These are phyloP conservation scores for Discostella stelligeroides DNA, from an alignment of 108 stramenopile genomes.

Conservation along the genomic window DNA sequence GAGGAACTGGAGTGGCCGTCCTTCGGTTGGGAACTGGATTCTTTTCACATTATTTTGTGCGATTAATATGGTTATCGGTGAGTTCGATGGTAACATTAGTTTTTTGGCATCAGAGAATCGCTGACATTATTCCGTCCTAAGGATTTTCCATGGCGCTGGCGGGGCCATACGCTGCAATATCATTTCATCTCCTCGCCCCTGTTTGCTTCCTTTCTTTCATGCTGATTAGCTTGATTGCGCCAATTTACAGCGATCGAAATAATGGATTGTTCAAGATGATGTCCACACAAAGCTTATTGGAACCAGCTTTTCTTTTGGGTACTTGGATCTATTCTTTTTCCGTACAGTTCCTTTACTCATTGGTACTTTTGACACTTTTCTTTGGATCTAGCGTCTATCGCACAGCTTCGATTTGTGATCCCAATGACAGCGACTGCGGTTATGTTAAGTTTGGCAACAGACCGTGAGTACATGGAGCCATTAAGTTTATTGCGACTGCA, in stretches of 20 bases:
- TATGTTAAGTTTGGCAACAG: slow-evolving; percentile 23
- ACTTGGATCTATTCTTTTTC: slow-evolving; percentile 44
- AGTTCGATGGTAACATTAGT: background rate
- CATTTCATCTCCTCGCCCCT: slow-evolving; percentile 19
- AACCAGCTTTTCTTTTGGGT: slow-evolving; percentile 42
- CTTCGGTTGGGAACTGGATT: slow-evolving; percentile 46
- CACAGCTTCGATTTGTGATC: slow-evolving; percentile 16
- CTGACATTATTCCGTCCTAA: slow-evolving; percentile 3
- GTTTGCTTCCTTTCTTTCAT: slow-evolving; percentile 45
- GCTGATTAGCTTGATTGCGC: slow-evolving; percentile 41
- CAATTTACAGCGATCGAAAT: slow-evolving; percentile 49
- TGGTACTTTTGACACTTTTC: slow-evolving; percentile 47
- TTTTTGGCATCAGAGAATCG: background rate
- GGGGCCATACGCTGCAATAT: slow-evolving; percentile 1
- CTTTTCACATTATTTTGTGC: slow-evolving; percentile 25
- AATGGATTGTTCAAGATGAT: slow-evolving; percentile 58
- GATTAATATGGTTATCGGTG: slow-evolving; percentile 17
- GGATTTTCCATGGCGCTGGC: slow-evolving; percentile 27
- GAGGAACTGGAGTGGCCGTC: slow-evolving; percentile 47
- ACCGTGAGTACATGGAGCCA: slow-evolving; percentile 8
- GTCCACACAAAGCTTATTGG: slow-evolving; percentile 47
- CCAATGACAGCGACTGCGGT: slow-evolving; percentile 4
- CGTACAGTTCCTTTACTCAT: slow-evolving; percentile 48
- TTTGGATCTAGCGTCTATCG: slow-evolving; percentile 46
- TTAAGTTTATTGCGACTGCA: background rate